Conservation (phyloP, 305 asterid genomes). For the Caryopteris hybrid region DNA sequence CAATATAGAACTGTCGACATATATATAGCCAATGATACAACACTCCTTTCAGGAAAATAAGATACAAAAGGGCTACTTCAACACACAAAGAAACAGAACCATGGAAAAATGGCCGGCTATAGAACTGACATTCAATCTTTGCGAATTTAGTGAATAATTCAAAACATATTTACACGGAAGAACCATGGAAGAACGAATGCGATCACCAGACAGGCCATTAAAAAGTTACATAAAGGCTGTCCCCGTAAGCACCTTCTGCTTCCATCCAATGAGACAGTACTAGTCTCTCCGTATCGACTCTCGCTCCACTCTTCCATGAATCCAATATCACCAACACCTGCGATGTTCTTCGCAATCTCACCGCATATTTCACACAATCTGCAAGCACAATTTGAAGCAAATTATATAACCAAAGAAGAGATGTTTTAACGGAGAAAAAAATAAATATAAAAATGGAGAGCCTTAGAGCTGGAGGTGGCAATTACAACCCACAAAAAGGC, state of each 20-base stretch:
- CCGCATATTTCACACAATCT: conserved; percentile 91
- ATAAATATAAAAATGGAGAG: not conserved
- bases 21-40: too few relatives aligned
- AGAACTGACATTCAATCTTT: too few relatives aligned
- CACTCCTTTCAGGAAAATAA: too few relatives aligned
- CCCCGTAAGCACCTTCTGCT: conserved; percentile 53
- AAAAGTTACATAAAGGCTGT: conserved; percentile 72
- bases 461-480: not conserved
- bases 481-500: too few relatives aligned
- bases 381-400: conserved; percentile 21
- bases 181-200: conserved; percentile 87
- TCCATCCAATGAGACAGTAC: conserved; percentile 19
- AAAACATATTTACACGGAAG: conserved; percentile 55
- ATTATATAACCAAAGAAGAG: not conserved
- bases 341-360: conserved; percentile 50
- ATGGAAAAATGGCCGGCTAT: too few relatives aligned
- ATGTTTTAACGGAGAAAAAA: not conserved
- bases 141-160: not conserved
- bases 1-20: too few relatives aligned
- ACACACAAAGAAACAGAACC: too few relatives aligned
- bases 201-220: conserved; percentile 78
- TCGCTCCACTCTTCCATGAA: conserved; percentile 81
- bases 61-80: too few relatives aligned
- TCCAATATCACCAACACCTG: conserved; percentile 39
- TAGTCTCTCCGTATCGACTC: conserved; percentile 22